A percentile compares a stretch with the other conserved stretches of the same genome.
Conservation (phyloP, 352 stramenopile species). For the Pythium dissimile region DNA sequence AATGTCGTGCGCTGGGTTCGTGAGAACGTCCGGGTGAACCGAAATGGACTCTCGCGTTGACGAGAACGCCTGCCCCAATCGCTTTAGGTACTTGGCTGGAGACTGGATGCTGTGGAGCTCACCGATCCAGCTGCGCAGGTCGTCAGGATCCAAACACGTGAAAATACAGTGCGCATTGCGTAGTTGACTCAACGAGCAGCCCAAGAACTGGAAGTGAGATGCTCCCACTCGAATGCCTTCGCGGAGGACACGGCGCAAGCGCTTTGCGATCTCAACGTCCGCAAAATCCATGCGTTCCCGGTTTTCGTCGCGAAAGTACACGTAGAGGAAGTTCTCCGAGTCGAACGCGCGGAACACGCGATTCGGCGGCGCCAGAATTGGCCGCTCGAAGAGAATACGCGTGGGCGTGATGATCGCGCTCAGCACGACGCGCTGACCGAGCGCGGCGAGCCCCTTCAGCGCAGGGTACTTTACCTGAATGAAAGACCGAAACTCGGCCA, state of each 20-base stretch:
- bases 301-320: slow-evolving; percentile 82
- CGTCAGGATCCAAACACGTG: slow-evolving; percentile 47
- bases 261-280: background rate
- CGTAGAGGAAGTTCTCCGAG: slow-evolving; percentile 74
- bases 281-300: slow-evolving; percentile 66
- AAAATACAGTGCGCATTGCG: slow-evolving; percentile 72
- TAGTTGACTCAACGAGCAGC: slow-evolving; percentile 72
- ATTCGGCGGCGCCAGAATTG: slow-evolving; percentile 49
- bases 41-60: slow-evolving; percentile 52
- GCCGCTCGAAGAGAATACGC: slow-evolving; percentile 57
- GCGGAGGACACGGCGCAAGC: slow-evolving; percentile 28
- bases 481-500: slow-evolving; percentile 15
- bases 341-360: slow-evolving; percentile 70
- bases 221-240: slow-evolving; percentile 17
- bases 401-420: slow-evolving; percentile 70
- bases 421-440: slow-evolving; percentile 31
- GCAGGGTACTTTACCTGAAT: background rate
- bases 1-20: slow-evolving; percentile 47
- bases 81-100: slow-evolving; percentile 73
- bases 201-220: slow-evolving; percentile 53
- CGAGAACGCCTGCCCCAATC: slow-evolving; percentile 70
- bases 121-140: slow-evolving; percentile 56
- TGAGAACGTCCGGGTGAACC: slow-evolving; percentile 39
- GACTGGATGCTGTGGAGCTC: slow-evolving; percentile 49
- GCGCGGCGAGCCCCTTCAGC: slow-evolving; percentile 16